A percentile compares a stretch with the other conserved stretches of the same genome.
Evolutionary conservation across 768 basidiomycete genomes (phyloP).

Genomic region (Boletus tomentosulus): DNA sequence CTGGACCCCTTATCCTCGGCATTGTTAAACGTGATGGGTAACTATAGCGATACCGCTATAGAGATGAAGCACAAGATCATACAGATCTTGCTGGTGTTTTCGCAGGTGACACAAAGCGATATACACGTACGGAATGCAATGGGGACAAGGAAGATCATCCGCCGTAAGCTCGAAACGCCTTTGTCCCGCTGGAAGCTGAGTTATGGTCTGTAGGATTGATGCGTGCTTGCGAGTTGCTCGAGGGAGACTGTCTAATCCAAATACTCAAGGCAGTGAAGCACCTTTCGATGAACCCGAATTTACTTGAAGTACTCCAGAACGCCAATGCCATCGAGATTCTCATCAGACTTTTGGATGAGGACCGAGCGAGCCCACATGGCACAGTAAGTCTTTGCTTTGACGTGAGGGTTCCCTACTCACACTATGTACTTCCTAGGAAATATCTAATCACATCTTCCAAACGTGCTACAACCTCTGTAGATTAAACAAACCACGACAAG

Average conservation of each 20-base stretch:
- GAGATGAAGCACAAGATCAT: constrained; percentile 89
- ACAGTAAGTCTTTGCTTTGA: constrained; percentile 50
- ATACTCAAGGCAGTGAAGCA: constrained; percentile 96
- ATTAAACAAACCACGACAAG: constrained; percentile 90
- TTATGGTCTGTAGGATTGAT: constrained; percentile 59
- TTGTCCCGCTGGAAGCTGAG: constrained; percentile 3
- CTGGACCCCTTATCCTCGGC: constrained; percentile 91
- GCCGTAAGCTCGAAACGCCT: constrained; percentile 54
- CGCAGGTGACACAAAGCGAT: constrained; percentile 94
- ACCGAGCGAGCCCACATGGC: constrained; percentile 71
- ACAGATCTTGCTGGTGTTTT: constrained; percentile 85
- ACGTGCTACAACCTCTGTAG: constrained; percentile 96
- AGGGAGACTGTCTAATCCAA: constrained; percentile 82
- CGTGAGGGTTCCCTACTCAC: background rate
- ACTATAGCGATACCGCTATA: constrained; percentile 55
- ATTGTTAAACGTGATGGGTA: constrained; percentile 81
- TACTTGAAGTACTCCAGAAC: constrained; percentile 93
- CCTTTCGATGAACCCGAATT: constrained; percentile 85
- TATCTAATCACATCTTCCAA: constrained; percentile 96
- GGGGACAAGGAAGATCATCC: constrained; percentile 82
- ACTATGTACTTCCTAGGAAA: constrained; percentile 56
- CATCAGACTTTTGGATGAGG: constrained; percentile 79
- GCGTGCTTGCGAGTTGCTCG: constrained; percentile 80
- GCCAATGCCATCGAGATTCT: constrained; percentile 92
- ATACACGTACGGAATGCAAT: constrained; percentile 90